Evolutionary conservation across 768 basidiomycete genomes (phyloP).

Genomic region (Cystofilobasidium bisporidii): DNA sequence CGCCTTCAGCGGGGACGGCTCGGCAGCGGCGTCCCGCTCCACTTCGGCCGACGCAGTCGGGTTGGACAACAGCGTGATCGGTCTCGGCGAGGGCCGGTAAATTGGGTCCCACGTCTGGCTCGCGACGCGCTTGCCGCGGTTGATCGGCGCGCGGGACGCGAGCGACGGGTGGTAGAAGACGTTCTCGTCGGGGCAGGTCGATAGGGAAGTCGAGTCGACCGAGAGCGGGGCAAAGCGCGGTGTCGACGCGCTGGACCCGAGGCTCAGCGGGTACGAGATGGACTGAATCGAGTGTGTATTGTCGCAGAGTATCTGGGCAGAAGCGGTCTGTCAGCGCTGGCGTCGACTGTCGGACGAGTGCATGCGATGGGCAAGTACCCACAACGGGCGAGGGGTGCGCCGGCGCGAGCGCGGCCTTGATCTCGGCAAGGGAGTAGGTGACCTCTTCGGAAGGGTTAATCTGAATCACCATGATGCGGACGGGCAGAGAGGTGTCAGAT

Average conservation of each 20-base stretch:
- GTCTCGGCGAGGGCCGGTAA: slow-evolving; percentile 6
- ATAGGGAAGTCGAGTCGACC: neutral
- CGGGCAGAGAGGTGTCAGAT: neutral
- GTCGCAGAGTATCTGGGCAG: neutral
- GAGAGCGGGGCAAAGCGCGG: neutral
- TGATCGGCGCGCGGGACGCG: neutral
- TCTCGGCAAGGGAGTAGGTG: slow-evolving; percentile 5
- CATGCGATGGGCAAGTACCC: neutral
- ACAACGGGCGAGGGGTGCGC: neutral
- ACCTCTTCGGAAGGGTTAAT: slow-evolving; percentile 7
- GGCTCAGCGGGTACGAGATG: slow-evolving; percentile 3
- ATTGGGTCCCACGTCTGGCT: slow-evolving; percentile 13
- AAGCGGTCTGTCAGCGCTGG: neutral
- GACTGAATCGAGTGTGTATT: neutral
- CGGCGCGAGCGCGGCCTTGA: neutral
- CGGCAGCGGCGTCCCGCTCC: neutral
- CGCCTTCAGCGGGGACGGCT: neutral
- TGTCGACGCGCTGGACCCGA: neutral
- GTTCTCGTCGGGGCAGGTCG: neutral
- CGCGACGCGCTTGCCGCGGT: neutral
- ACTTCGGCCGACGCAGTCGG: neutral
- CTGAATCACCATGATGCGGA: neutral
- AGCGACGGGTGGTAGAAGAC: slow-evolving; percentile 16
- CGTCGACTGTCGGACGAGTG: neutral
- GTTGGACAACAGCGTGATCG: slow-evolving; percentile 1